Conservation (phyloP, 306 rosid genomes). For the Prosopis cineraria region DNA sequence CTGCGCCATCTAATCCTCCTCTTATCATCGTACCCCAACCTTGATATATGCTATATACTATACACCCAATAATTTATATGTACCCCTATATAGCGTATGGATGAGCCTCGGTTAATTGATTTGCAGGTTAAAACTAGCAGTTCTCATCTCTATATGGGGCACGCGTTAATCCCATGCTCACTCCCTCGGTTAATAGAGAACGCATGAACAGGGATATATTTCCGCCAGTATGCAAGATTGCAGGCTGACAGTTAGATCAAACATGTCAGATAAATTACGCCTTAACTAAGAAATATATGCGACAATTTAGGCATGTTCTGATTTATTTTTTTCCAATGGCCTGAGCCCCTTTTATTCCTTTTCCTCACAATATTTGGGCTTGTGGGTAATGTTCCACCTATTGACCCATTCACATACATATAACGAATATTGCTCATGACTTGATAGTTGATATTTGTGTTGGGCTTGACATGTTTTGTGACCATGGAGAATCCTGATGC, state of each 20-base stretch:
- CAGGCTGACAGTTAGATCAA: no score
- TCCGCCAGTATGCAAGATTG: no score
- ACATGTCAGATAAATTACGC: no score
- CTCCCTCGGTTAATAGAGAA: no score
- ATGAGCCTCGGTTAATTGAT: background rate
- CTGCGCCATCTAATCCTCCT: constrained; percentile 29
- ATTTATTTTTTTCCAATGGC: background rate
- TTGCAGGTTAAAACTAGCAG: no score
- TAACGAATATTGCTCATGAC: no score
- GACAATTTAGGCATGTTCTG: background rate
- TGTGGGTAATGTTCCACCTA: background rate
- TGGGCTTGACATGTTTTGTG: background rate
- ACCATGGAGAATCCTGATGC: constrained; percentile 46
- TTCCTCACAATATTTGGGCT: no score
- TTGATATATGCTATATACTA: background rate
- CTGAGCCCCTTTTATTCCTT: no score
- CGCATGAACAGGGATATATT: background rate
- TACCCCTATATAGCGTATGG: background rate
- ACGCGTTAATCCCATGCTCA: no score
- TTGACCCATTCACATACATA: no score
- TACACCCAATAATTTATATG: background rate
- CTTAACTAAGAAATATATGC: background rate
- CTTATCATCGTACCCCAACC: background rate
- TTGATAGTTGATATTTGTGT: no score
- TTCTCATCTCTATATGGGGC: background rate